phyloP scores from a whole-genome alignment of 1,284 basidiomycete genomes.

The Cryptococcus depauperatus region DNA sequence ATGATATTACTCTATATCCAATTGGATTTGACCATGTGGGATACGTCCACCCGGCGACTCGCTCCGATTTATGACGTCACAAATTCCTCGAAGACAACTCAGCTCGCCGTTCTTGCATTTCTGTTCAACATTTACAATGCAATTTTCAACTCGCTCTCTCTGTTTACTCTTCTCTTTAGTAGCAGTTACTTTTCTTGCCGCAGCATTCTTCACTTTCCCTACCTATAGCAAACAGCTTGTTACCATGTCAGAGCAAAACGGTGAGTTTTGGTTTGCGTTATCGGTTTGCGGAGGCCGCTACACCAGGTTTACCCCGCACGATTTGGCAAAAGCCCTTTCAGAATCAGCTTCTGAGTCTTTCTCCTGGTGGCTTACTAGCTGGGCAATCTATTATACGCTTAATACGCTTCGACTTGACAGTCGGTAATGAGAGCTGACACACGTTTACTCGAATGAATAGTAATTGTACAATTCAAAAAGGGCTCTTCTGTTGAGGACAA shows the following conservation, averaged over 20 bases:
- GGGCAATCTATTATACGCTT: not conserved
- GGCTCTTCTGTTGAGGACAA: conserved; percentile 26
- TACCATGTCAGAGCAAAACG: conserved; percentile 25
- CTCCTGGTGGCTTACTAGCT: not conserved
- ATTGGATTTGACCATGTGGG: too few species aligned
- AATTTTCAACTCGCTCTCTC: not conserved
- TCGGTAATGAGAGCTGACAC: too few species aligned
- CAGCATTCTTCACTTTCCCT: not conserved
- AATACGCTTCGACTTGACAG: not conserved
- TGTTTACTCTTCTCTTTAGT: not conserved
- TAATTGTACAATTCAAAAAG: conserved; percentile 39
- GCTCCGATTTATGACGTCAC: not conserved
- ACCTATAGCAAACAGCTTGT: not conserved
- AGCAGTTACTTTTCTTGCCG: not conserved
- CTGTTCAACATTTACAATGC: not conserved
- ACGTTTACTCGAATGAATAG: conserved; percentile 13
- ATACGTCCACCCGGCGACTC: too few species aligned
- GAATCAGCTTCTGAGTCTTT: not conserved
- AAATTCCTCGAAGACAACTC: not conserved
- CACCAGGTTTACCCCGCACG: not conserved
- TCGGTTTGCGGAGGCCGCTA: not conserved
- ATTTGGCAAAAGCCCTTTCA: not conserved
- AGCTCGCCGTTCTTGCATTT: not conserved
- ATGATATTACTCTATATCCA: too few species aligned
- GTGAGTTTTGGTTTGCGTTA: conserved; percentile 9